Base-by-base conservation (phyloP, 345 rosid genomes). In the Xanthoceras sorbifolium region DNA sequence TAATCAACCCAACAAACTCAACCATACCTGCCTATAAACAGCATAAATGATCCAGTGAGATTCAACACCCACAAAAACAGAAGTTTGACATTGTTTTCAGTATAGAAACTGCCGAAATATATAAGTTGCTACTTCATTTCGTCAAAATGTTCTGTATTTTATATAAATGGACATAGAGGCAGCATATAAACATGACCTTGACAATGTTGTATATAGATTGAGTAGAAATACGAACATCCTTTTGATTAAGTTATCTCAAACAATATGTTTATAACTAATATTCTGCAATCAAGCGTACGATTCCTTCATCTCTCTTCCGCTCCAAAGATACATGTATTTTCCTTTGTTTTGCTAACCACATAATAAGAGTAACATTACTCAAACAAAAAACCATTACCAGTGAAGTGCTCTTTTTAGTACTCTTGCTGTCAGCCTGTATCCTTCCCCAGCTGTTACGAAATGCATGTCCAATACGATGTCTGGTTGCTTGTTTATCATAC, bases 381-480 rank as follows among this genome's bases (percentile, higher is more conserved):
- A 48, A 75, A 74, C 59, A 50, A n/a, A 63, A 69, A 46, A 84
- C 67, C 15, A 62, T 79, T 92, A 96, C 99, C 93, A 81, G 62
- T 52, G 97, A 87, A 80, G 69, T 82, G 82, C 81, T 87, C 90
- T 93, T 96, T 87, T 89, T 96, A 32, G 87, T 20, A 36, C 73
- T 77, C 84, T 88, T 96, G 67, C 54, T 73, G 54, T 91, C 97
- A 3, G 85, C 22, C 11, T 95, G 97, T 86, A 84, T 88, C 80
- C 95, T 88, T 79, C 92, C 94, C 97, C 97, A 87, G 87, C 97
- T 93, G 85, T 91, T 94, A 71, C 97, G 89, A 78, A 94, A 91
- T 70, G 97, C 92, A 31, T 85, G 71, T 38, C 99, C 97, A 6
- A 90, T 88, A 3, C 95, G 92, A 80, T 85, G 89, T 71, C 83